A percentile compares a stretch with the other conserved stretches of the same genome.
Conservation (phyloP, 163 green algal genomes). For the Trebouxiophyceae sp. region DNA sequence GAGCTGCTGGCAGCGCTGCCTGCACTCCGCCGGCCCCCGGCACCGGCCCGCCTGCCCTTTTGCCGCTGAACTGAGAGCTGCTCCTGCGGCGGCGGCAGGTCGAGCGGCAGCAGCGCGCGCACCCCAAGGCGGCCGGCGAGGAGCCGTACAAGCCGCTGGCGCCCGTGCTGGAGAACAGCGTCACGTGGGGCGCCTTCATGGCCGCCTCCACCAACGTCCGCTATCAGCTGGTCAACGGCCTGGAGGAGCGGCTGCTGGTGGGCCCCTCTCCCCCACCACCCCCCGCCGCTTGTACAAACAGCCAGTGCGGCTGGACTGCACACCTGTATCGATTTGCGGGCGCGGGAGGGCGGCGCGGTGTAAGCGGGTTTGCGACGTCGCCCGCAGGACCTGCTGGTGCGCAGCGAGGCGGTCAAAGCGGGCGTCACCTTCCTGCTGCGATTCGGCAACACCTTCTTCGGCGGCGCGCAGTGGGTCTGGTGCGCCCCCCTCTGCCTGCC, state of each 20-base stretch:
- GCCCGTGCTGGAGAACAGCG: constrained; percentile 23
- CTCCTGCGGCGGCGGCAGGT: background rate
- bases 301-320: too few species aligned
- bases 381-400: constrained; percentile 13
- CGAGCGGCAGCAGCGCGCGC: background rate
- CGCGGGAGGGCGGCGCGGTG: too few species aligned
- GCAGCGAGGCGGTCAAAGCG: constrained; percentile 8
- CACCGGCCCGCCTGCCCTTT: too few species aligned
- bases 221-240: constrained; percentile 28
- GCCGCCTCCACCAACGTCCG: constrained; percentile 19
- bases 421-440: constrained; percentile 17
- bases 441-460: constrained; percentile 31
- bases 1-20: too few species aligned
- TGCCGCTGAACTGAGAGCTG: too few species aligned
- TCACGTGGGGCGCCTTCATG: constrained; percentile 31
- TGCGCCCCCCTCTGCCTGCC: constrained; percentile 7
- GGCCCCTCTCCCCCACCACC: background rate
- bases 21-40: too few species aligned
- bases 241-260: constrained; percentile 32
- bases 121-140: background rate
- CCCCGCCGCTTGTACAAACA: too few species aligned
- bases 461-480: constrained; percentile 22
- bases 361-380: background rate
- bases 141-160: constrained; percentile 20
- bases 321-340: too few species aligned